phyloP scores from a whole-genome alignment of 2,329 filamentous ascomycete genomes.

The Botryotinia narcissicola region DNA sequence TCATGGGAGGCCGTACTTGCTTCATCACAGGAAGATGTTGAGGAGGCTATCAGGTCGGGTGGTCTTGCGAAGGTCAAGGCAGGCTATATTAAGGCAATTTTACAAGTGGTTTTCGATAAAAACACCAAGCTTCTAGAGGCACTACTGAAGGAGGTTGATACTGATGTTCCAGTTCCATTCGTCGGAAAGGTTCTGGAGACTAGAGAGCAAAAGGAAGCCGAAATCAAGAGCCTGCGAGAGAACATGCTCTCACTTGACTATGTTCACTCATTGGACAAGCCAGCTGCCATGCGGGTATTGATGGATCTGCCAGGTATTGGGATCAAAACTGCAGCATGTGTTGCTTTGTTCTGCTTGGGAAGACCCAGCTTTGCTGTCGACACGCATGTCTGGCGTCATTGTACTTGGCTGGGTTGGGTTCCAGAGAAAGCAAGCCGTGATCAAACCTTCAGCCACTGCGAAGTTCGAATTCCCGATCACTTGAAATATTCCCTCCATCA shows the following conservation, averaged over 20 bases:
- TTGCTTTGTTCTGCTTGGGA: conserved; percentile 55
- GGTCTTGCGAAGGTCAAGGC: conserved; percentile 71
- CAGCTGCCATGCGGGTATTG: conserved; percentile 52
- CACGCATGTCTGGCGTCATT: conserved; percentile 54
- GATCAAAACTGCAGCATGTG: conserved; percentile 56
- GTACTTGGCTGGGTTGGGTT: conserved; percentile 53
- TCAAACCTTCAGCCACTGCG: conserved; percentile 52
- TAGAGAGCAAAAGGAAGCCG: conserved; percentile 51
- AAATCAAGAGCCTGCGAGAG: conserved; percentile 56
- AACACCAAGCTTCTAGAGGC: conserved; percentile 55
- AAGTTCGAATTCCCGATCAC: conserved; percentile 50
- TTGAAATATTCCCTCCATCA: conserved; percentile 57
- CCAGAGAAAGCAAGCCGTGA: conserved; percentile 50
- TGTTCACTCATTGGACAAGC: conserved; percentile 45
- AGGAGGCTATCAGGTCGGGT: conserved; percentile 65
- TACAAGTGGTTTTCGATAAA: conserved; percentile 69
- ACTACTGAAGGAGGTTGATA: conserved; percentile 45
- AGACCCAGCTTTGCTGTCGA: conserved; percentile 56
- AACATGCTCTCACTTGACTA: conserved; percentile 58
- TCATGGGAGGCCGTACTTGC: conserved; percentile 70
- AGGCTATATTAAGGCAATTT: conserved; percentile 68
- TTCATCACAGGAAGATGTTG: conserved; percentile 59
- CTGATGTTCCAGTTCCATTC: conserved; percentile 44
- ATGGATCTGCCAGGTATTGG: conserved; percentile 53
- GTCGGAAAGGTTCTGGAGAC: conserved; percentile 44